Percentiles rank a stretch among this genome's conserved stretches.
phyloP scores from a whole-genome alignment of 441 rosid genomes.

The Adansonia madagascariensis region DNA sequence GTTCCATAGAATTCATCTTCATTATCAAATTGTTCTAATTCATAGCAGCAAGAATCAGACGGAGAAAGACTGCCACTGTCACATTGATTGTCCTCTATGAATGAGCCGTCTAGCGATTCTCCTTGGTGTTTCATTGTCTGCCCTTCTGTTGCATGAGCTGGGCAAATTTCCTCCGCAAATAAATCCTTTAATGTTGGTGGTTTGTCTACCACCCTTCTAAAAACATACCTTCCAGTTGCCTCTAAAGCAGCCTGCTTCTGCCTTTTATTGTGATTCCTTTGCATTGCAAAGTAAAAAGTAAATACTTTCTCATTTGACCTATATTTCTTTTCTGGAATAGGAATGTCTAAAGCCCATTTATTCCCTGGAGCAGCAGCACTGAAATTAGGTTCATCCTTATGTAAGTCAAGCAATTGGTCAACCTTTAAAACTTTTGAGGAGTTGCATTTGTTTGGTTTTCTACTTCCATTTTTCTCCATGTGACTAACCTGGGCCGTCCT shows the following conservation, averaged over 20 bases:
- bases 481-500: constrained; percentile 24
- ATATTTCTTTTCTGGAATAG: constrained; percentile 34
- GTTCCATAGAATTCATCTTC: constrained; percentile 25
- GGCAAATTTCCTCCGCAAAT: constrained; percentile 39
- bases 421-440: constrained; percentile 43
- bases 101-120: constrained; percentile 23
- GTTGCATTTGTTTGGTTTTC: constrained; percentile 25
- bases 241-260: constrained; percentile 29
- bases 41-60: constrained; percentile 25
- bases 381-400: constrained; percentile 31
- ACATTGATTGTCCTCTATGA: constrained; percentile 26
- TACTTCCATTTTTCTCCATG: constrained; percentile 27
- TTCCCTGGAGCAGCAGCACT: constrained; percentile 35
- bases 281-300: constrained; percentile 14
- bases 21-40: constrained; percentile 32
- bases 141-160: constrained; percentile 34
- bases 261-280: constrained; percentile 26
- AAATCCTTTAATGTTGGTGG: constrained; percentile 46
- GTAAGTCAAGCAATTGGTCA: constrained; percentile 52
- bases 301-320: constrained; percentile 19
- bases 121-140: constrained; percentile 28
- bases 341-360: constrained; percentile 37
- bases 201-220: constrained; percentile 35
- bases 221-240: constrained; percentile 31
- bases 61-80: constrained; percentile 30